These are phyloP conservation scores for Phyllosticta citribraziliensis DNA, from an alignment of 2,329 filamentous ascomycete species.

Conservation along the genomic window DNA sequence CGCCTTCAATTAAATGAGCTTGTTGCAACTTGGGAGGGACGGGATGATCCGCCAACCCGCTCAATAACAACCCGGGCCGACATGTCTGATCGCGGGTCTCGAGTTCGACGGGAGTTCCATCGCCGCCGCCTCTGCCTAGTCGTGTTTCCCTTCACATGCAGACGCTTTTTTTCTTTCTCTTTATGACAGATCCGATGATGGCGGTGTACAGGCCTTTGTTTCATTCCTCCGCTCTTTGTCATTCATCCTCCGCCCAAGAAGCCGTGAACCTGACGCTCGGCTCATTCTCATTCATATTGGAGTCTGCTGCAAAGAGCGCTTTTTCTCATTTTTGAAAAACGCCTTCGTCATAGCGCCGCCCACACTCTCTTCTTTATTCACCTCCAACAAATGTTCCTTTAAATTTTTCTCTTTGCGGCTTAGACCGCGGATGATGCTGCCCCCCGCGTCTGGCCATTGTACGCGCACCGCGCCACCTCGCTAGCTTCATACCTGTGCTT, in stretches of 20 bases:
- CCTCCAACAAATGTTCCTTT: neutral
- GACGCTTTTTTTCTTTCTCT: neutral
- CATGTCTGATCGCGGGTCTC: neutral
- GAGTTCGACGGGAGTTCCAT: neutral
- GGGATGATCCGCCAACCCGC: neutral
- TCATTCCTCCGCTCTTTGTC: neutral
- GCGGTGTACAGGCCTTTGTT: neutral
- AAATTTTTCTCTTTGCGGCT: neutral
- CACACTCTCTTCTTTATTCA: no score
- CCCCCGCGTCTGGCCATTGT: neutral
- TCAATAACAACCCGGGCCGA: neutral
- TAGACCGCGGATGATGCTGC: neutral
- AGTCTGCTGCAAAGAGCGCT: neutral
- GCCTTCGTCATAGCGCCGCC: no score
- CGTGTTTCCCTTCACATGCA: neutral
- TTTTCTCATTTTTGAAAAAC: neutral
- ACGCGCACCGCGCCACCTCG: neutral
- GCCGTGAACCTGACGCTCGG: neutral
- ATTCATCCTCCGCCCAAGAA: neutral
- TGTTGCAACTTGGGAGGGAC: neutral
- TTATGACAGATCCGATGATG: neutral
- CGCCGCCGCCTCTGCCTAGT: neutral
- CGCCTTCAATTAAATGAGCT: neutral
- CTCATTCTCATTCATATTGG: neutral
- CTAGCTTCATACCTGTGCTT: neutral